Evolutionary conservation across 192 early-diverging fungal species (phyloP).

Genomic region (Podila epicladia): DNA sequence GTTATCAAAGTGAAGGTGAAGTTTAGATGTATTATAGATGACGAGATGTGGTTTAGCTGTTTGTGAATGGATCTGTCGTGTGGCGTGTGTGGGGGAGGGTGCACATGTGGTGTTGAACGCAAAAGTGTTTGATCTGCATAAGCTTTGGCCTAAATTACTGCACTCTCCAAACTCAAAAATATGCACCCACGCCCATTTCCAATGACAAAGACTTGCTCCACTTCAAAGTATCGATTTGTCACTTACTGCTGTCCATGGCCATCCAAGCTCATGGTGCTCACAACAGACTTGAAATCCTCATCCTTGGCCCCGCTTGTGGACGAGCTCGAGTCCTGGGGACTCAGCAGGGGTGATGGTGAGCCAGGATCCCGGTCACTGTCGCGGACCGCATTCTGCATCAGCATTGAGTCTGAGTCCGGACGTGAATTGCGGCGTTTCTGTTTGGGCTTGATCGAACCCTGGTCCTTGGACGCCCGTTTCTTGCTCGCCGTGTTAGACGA

Average conservation of each 20-base stretch:
- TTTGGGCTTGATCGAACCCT: constrained; percentile 36
- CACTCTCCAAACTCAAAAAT: no score
- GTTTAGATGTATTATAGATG: no score
- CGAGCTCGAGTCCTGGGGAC: neutral
- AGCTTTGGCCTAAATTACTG: no score
- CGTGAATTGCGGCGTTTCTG: constrained; percentile 35
- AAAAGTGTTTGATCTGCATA: no score
- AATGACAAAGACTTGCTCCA: constrained; percentile 14
- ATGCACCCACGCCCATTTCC: no score
- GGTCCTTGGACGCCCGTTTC: constrained; percentile 44
- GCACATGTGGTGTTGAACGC: no score
- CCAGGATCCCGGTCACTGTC: constrained; percentile 24
- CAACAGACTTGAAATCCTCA: constrained; percentile 63
- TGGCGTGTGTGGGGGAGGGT: no score
- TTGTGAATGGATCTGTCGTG: no score
- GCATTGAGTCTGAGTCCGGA: neutral
- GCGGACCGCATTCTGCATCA: neutral
- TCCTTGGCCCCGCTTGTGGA: neutral
- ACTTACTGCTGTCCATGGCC: constrained; percentile 69
- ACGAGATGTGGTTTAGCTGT: no score
- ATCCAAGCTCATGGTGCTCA: constrained; percentile 76
- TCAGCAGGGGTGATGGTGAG: constrained; percentile 31
- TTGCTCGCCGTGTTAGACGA: constrained; percentile 12
- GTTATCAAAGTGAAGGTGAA: no score
- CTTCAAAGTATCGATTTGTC: constrained; percentile 1